Evolutionary conservation across 768 basidiomycete genomes (phyloP).

Genomic region (Russula compacta): DNA sequence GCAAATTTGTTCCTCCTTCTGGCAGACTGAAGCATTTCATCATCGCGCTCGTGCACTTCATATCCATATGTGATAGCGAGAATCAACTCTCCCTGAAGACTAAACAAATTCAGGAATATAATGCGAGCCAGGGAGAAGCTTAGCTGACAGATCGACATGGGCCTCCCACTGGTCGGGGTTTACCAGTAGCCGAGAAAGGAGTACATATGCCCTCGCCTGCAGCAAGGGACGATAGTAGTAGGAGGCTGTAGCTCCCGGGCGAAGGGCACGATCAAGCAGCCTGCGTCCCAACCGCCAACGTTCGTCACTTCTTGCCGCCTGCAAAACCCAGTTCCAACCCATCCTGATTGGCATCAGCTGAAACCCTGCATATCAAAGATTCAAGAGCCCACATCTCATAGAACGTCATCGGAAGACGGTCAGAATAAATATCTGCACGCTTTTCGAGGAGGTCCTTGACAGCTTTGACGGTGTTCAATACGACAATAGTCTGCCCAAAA

Average conservation of each 20-base stretch:
- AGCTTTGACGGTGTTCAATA: no score
- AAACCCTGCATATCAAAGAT: no score
- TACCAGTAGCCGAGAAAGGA: background rate
- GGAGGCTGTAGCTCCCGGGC: background rate
- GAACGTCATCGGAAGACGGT: background rate
- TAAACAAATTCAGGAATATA: background rate
- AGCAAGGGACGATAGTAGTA: conserved; percentile 7
- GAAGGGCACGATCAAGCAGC: background rate
- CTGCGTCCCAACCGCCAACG: background rate
- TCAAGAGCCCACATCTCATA: background rate
- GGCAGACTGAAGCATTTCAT: background rate
- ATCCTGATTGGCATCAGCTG: background rate
- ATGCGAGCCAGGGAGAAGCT: background rate
- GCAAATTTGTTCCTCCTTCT: background rate
- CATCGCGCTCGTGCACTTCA: background rate
- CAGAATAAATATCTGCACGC: conserved; percentile 30
- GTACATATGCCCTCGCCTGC: background rate
- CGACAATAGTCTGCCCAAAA: conserved; percentile 31
- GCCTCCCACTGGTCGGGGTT: background rate
- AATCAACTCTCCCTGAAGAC: background rate
- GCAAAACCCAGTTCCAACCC: background rate
- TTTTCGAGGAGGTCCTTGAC: conserved; percentile 40
- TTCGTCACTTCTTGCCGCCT: background rate
- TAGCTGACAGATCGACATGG: background rate
- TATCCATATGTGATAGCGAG: background rate